A percentile compares a stretch with the other conserved stretches of the same genome.
These are phyloP conservation scores for Magnaporthiopsis poae DNA, from an alignment of 2,329 filamentous ascomycete genomes.

Conservation along the genomic window DNA sequence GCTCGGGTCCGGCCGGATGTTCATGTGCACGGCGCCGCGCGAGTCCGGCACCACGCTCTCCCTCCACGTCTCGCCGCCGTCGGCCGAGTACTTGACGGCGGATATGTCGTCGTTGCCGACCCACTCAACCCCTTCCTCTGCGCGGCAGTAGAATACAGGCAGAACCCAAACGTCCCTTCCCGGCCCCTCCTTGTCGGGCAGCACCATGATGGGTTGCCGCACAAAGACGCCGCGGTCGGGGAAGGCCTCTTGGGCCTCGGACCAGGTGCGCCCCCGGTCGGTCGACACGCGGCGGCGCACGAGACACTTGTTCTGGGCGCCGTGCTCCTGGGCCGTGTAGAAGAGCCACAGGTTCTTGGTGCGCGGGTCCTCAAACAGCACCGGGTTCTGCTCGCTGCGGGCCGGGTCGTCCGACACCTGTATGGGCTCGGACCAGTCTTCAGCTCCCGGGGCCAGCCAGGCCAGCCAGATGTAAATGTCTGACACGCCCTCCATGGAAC, in stretches of 20 bases:
- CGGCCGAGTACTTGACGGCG: constrained; percentile 25
- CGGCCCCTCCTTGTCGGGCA: constrained; percentile 17
- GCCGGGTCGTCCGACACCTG: constrained; percentile 29
- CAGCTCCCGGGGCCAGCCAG: constrained; percentile 21
- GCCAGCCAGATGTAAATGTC: constrained; percentile 35
- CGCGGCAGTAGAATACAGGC: constrained; percentile 33
- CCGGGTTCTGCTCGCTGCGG: constrained; percentile 35
- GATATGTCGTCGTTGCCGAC: constrained; percentile 35
- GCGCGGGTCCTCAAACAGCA: constrained; percentile 28
- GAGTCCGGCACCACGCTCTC: constrained; percentile 28
- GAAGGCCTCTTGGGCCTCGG: constrained; percentile 23
- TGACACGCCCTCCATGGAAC: constrained; percentile 33
- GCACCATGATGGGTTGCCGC: constrained; percentile 29
- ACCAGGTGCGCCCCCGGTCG: constrained; percentile 29
- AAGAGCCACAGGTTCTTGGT: constrained; percentile 29
- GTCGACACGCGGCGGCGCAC: constrained; percentile 27
- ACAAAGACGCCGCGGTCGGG: constrained; percentile 28
- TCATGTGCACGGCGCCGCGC: constrained; percentile 34
- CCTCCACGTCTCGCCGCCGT: constrained; percentile 29
- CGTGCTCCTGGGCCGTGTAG: constrained; percentile 34
- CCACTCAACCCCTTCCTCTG: constrained; percentile 30
- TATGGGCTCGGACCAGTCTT: constrained; percentile 23
- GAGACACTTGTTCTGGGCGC: constrained; percentile 32
- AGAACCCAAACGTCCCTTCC: constrained; percentile 27
- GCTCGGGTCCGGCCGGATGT: constrained; percentile 23